Percentiles rank a stretch among this genome's conserved stretches.
These are phyloP conservation scores for Pythium rishiriense DNA, from an alignment of 352 stramenopile species.

Conservation along the genomic window DNA sequence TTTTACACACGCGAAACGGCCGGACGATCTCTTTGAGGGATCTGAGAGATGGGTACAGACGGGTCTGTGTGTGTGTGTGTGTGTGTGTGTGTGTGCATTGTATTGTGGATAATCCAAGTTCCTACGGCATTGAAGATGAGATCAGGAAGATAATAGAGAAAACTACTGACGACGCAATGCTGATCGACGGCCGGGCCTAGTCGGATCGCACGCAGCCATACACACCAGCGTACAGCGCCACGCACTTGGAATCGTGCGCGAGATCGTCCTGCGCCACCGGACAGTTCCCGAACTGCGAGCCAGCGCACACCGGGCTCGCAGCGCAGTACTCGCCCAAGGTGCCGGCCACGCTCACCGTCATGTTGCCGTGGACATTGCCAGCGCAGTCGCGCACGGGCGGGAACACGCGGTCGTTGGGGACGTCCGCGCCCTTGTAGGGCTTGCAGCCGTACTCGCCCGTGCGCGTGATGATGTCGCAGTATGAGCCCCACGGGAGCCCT, in stretches of 20 bases:
- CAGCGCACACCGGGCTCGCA: slow-evolving; percentile 15
- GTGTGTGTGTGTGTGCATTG: too few relatives aligned
- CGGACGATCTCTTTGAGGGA: too few relatives aligned
- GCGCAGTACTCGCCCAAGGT: slow-evolving; percentile 18
- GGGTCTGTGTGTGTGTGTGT: too few relatives aligned
- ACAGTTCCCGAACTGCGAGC: slow-evolving; percentile 20
- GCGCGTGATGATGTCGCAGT: slow-evolving; percentile 20
- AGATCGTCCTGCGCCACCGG: slow-evolving; percentile 16
- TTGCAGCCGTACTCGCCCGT: slow-evolving; percentile 23
- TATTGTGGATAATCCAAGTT: too few relatives aligned
- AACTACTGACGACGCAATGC: too few relatives aligned
- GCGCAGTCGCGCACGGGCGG: slow-evolving; percentile 13
- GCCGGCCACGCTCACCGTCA: slow-evolving; percentile 18
- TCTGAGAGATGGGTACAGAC: too few relatives aligned
- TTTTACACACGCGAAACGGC: too few relatives aligned
- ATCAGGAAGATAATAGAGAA: background rate
- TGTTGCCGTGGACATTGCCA: slow-evolving; percentile 9
- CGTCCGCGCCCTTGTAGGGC: slow-evolving; percentile 19
- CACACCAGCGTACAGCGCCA: background rate
- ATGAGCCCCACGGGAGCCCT: slow-evolving; percentile 13
- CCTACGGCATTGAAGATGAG: too few relatives aligned
- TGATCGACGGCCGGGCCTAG: background rate
- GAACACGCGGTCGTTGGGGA: slow-evolving; percentile 15
- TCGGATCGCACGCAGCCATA: slow-evolving; percentile 19
- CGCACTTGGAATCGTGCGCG: slow-evolving; percentile 3